These are phyloP conservation scores for Thalassiosira profunda DNA, from an alignment of 108 stramenopile genomes.

Conservation along the genomic window DNA sequence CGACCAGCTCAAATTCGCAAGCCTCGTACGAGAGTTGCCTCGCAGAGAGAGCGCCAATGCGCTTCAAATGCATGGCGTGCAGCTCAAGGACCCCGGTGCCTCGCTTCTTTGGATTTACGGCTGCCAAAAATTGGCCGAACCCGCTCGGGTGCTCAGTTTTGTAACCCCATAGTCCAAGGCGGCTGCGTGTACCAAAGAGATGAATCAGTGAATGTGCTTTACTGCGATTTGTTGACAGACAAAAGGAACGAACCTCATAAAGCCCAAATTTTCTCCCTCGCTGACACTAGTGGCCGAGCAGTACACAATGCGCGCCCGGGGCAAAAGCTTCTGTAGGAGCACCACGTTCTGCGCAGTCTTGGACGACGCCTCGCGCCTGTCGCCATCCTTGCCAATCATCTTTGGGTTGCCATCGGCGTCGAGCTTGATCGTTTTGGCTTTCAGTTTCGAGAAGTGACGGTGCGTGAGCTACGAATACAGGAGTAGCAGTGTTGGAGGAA, in stretches of 20 bases:
- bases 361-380: too few species aligned
- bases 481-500: too few species aligned
- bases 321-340: conserved; percentile 64
- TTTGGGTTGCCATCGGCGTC: conserved; percentile 27
- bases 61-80: conserved; percentile 76
- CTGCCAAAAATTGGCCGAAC: conserved; percentile 56
- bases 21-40: conserved; percentile 67
- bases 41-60: conserved; percentile 52
- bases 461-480: too few species aligned
- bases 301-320: conserved; percentile 74
- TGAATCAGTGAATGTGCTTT: too few species aligned
- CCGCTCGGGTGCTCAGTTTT: conserved; percentile 44
- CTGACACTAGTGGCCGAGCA: conserved; percentile 71
- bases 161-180: conserved; percentile 9
- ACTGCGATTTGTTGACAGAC: too few species aligned
- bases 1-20: conserved; percentile 68
- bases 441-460: too few species aligned
- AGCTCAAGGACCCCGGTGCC: too few species aligned
- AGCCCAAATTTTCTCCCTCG: conserved; percentile 68
- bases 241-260: too few species aligned
- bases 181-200: too few species aligned
- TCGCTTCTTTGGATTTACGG: too few species aligned
- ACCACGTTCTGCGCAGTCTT: conserved; percentile 63
- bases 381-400: too few species aligned
- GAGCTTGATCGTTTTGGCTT: conserved; percentile 51